A percentile compares a stretch with the other conserved stretches of the same genome.
These are phyloP conservation scores for Camellia sinensis DNA, from an alignment of 148 eudicot species.

Conservation along the genomic window DNA sequence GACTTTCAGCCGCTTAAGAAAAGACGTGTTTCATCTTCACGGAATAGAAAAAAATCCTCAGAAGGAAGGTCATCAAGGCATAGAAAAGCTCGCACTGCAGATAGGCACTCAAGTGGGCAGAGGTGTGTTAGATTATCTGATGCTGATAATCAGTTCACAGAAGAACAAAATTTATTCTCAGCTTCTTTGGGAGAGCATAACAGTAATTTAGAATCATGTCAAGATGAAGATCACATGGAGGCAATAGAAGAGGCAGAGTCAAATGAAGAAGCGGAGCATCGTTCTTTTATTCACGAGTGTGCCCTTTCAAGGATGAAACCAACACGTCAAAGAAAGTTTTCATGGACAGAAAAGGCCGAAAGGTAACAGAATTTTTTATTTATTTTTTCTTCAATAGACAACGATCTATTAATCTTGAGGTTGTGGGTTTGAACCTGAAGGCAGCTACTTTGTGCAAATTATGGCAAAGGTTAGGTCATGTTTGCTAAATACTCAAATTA, in stretches of 20 bases:
- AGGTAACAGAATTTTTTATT: slow-evolving; percentile 40
- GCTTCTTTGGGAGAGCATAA: slow-evolving; percentile 24
- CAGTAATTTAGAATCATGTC: slow-evolving; percentile 26
- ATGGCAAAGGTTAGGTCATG: no score
- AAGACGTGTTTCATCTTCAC: slow-evolving; percentile 28
- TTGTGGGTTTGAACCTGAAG: no score
- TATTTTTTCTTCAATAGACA: neutral
- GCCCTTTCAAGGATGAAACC: slow-evolving; percentile 51
- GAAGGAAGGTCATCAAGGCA: slow-evolving; percentile 36
- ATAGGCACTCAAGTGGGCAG: slow-evolving; percentile 29
- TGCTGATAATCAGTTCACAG: slow-evolving; percentile 18
- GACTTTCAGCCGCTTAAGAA: slow-evolving; percentile 31
- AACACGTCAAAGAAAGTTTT: slow-evolving; percentile 50
- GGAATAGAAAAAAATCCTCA: slow-evolving; percentile 52
- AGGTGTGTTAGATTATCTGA: slow-evolving; percentile 10
- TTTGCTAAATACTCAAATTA: no score
- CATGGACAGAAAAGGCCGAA: slow-evolving; percentile 83
- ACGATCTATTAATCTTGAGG: no score
- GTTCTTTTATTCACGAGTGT: slow-evolving; percentile 42
- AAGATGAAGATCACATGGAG: slow-evolving; percentile 31
- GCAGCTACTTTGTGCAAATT: no score
- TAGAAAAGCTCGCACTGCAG: slow-evolving; percentile 21
- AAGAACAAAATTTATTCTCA: slow-evolving; percentile 18
- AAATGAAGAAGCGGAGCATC: slow-evolving; percentile 37
- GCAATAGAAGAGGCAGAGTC: slow-evolving; percentile 29